Conservation (phyloP, 1,284 basidiomycete species). For the Boletus albobrunnescens region DNA sequence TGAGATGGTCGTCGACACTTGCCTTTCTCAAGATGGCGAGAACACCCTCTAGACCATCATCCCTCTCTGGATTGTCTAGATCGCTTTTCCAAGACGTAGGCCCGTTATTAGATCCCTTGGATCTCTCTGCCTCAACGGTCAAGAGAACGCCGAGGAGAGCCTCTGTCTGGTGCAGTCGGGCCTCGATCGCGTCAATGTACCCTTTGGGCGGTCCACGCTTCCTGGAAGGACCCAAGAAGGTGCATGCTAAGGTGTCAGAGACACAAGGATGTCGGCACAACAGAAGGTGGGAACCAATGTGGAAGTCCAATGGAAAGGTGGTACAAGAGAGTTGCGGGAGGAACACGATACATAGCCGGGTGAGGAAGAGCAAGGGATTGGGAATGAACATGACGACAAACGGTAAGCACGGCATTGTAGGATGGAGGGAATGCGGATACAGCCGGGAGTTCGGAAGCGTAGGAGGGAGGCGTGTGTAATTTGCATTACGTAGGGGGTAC, state of each 20-base stretch:
- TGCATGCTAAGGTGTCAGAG: constrained; percentile 51
- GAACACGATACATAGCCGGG: not conserved
- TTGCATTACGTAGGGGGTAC: constrained; percentile 14
- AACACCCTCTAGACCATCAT: constrained; percentile 16
- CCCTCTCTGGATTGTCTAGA: constrained; percentile 7
- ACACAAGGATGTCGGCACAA: not conserved
- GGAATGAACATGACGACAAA: constrained; percentile 16
- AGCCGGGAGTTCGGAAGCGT: constrained; percentile 3
- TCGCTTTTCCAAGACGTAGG: constrained; percentile 32
- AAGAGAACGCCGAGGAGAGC: constrained; percentile 77
- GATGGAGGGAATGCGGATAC: constrained; percentile 11
- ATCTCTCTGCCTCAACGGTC: constrained; percentile 60
- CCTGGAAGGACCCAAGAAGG: constrained; percentile 76
- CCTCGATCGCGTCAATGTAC: constrained; percentile 88
- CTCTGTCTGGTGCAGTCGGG: constrained; percentile 82
- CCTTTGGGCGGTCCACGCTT: constrained; percentile 85
- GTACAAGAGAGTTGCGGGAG: not conserved
- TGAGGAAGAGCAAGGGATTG: constrained; percentile 2
- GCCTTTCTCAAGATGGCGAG: constrained; percentile 30
- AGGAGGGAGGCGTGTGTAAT: not conserved
- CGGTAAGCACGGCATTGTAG: constrained; percentile 10
- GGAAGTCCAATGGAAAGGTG: not conserved
- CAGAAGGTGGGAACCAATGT: not conserved
- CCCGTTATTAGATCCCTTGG: constrained; percentile 51
- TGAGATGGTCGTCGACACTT: not conserved